These are phyloP conservation scores for Parastagonospora avenae DNA, from an alignment of 2,329 filamentous ascomycete species.

Conservation along the genomic window DNA sequence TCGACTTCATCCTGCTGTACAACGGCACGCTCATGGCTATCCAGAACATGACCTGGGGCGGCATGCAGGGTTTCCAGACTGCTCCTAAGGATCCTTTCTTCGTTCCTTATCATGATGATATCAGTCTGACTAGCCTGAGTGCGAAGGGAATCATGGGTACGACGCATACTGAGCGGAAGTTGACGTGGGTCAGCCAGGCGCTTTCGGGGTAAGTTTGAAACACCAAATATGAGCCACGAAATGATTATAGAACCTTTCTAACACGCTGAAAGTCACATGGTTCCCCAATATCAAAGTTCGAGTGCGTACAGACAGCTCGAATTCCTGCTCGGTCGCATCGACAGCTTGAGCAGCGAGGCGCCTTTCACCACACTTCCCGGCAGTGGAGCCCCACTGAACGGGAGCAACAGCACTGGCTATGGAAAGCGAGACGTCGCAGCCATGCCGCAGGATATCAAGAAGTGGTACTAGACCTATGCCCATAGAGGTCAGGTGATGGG, in stretches of 20 bases:
- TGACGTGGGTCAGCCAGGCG: slow-evolving; percentile 72
- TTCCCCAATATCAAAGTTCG: slow-evolving; percentile 69
- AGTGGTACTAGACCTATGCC: slow-evolving; percentile 6
- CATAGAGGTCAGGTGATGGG: not conserved
- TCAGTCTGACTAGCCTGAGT: slow-evolving; percentile 55
- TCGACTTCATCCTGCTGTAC: slow-evolving; percentile 70
- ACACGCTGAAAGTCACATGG: no score
- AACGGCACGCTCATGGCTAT: slow-evolving; percentile 74
- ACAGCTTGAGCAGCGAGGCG: slow-evolving; percentile 53
- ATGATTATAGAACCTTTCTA: no score
- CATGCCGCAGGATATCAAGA: slow-evolving; percentile 5
- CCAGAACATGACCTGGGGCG: slow-evolving; percentile 83
- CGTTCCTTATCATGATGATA: slow-evolving; percentile 66
- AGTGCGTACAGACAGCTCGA: slow-evolving; percentile 75
- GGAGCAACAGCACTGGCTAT: slow-evolving; percentile 1
- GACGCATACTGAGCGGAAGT: slow-evolving; percentile 72
- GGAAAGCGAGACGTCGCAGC: not conserved
- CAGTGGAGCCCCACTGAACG: not conserved
- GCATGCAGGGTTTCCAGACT: slow-evolving; percentile 70
- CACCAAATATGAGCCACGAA: no score
- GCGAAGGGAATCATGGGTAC: slow-evolving; percentile 72
- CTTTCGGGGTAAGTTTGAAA: slow-evolving; percentile 72
- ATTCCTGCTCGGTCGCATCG: slow-evolving; percentile 73
- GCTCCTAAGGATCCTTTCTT: slow-evolving; percentile 67
- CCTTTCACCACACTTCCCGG: slow-evolving; percentile 36